phyloP scores from a whole-genome alignment of 2,329 filamentous ascomycete genomes.

The Aspergillus cejpii region DNA sequence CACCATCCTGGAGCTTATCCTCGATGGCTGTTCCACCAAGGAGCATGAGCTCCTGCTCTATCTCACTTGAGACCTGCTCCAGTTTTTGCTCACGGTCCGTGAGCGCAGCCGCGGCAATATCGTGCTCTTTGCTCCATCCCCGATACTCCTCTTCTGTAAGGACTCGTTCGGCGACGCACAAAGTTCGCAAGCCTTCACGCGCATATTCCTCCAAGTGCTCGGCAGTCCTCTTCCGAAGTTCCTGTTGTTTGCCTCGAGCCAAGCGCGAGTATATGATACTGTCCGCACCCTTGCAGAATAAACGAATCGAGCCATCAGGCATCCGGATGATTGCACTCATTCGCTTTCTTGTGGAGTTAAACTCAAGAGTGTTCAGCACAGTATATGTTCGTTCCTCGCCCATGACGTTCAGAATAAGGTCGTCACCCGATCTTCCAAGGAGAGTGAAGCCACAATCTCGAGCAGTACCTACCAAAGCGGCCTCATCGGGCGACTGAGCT shows the following conservation, averaged over 20 bases:
- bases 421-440: constrained; percentile 69
- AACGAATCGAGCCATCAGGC: constrained; percentile 79
- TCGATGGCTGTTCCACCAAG: constrained; percentile 95
- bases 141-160: constrained; percentile 77
- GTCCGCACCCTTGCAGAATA: constrained; percentile 97
- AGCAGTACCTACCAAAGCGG: constrained; percentile 86
- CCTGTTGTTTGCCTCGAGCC: constrained; percentile 73
- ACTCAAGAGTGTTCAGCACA: constrained; percentile 90
- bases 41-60: constrained; percentile 82
- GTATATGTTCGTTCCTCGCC: constrained; percentile 79
- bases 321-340: constrained; percentile 97
- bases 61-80: constrained; percentile 79
- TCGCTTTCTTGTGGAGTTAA: constrained; percentile 91
- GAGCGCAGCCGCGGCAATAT: constrained; percentile 75
- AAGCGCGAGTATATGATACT: constrained; percentile 94
- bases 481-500: constrained; percentile 94
- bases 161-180: constrained; percentile 83
- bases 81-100: constrained; percentile 86
- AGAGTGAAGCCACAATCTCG: constrained; percentile 94
- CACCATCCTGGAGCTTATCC: constrained; percentile 91
- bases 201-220: constrained; percentile 97
- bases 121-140: constrained; percentile 78
- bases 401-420: constrained; percentile 77
- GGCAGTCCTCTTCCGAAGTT: constrained; percentile 75
- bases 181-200: constrained; percentile 83